These are phyloP conservation scores for Aspergillus coremiiformis DNA, from an alignment of 495 filamentous ascomycete species.

Conservation along the genomic window DNA sequence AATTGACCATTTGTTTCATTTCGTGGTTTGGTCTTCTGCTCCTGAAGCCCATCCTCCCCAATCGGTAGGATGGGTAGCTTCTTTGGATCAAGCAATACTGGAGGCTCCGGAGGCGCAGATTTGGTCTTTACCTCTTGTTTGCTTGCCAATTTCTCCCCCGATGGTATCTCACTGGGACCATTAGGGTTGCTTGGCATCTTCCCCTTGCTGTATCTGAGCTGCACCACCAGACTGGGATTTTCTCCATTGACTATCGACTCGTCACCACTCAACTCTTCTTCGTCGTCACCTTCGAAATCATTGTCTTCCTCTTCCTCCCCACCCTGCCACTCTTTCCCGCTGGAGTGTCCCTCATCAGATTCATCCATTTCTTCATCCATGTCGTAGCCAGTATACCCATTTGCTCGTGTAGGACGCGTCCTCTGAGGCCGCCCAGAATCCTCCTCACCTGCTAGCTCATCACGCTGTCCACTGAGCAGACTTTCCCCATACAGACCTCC, in stretches of 20 bases:
- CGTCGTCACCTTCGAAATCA: slow-evolving; percentile 57
- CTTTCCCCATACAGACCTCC: slow-evolving; percentile 76
- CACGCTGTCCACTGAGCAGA: slow-evolving; percentile 49
- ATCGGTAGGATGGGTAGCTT: not conserved
- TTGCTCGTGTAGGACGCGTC: slow-evolving; percentile 25
- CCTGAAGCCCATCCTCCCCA: not conserved
- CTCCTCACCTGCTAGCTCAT: slow-evolving; percentile 26
- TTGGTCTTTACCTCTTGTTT: slow-evolving; percentile 1
- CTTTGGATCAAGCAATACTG: not conserved
- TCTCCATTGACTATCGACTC: slow-evolving; percentile 50
- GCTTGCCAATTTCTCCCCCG: not conserved
- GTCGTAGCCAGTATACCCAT: slow-evolving; percentile 46
- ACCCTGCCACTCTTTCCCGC: slow-evolving; percentile 56
- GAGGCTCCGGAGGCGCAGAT: not conserved
- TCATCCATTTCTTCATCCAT: slow-evolving; percentile 54
- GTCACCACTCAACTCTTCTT: slow-evolving; percentile 52
- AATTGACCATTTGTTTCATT: not conserved
- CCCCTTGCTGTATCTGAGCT: slow-evolving; percentile 47
- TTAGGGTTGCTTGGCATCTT: slow-evolving; percentile 15
- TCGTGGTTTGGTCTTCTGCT: not conserved
- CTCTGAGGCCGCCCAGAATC: slow-evolving; percentile 26
- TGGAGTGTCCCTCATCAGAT: slow-evolving; percentile 50
- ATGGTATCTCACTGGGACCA: slow-evolving; percentile 16
- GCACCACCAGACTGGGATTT: slow-evolving; percentile 55
- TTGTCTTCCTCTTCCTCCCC: slow-evolving; percentile 70